Conservation (phyloP, 305 asterid genomes). For the Fraxinus sp. region DNA sequence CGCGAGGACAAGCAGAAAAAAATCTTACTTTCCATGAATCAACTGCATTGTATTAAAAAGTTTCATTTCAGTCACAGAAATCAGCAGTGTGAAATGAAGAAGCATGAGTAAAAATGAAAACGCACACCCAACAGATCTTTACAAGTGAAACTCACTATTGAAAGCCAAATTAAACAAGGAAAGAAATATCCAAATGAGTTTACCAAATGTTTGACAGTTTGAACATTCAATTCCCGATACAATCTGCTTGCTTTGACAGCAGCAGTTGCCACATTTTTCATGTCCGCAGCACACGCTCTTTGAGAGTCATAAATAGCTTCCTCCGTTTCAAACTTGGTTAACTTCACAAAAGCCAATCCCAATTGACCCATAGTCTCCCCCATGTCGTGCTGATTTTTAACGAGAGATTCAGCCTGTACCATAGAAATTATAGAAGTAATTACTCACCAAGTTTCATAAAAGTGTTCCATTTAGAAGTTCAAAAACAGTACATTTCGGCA, state of each 20-base stretch:
- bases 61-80: not conserved
- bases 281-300: slow-evolving; percentile 74
- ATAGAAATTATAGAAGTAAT: slow-evolving; percentile 18
- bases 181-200: slow-evolving; percentile 16
- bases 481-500: not conserved
- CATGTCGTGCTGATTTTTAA: slow-evolving; percentile 88
- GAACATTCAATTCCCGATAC: slow-evolving; percentile 84
- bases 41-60: not conserved
- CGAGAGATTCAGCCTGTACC: slow-evolving; percentile 83
- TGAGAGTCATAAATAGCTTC: slow-evolving; percentile 79
- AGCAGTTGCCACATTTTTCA: slow-evolving; percentile 92
- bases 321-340: slow-evolving; percentile 92
- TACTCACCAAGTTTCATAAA: not conserved
- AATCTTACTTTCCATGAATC: not conserved
- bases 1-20: not conserved
- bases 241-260: slow-evolving; percentile 95
- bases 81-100: not conserved
- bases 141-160: not conserved
- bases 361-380: slow-evolving; percentile 95
- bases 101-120: not conserved
- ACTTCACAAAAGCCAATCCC: slow-evolving; percentile 86
- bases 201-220: slow-evolving; percentile 96
- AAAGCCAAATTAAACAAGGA: slow-evolving; percentile 12
- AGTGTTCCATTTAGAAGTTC: not conserved
- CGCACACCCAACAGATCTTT: not conserved